Evolutionary conservation across 108 stramenopile species (phyloP).

Genomic region (Conticribra guillardii): DNA sequence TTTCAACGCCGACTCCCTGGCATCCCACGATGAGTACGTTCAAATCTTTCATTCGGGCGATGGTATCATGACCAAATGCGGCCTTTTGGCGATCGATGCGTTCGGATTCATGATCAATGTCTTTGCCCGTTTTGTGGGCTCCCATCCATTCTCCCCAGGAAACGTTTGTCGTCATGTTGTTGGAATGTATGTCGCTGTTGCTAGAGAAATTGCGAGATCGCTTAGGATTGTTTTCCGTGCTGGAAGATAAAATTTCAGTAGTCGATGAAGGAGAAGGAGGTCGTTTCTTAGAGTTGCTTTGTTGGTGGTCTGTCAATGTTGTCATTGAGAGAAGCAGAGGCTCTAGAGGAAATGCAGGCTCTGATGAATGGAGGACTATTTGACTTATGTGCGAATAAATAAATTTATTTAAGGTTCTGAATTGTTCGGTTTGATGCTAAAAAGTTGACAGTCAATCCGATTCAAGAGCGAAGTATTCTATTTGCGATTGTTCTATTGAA

Average conservation of each 20-base stretch:
- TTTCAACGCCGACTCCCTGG: constrained; percentile 73
- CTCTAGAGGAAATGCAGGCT: no score
- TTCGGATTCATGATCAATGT: constrained; percentile 55
- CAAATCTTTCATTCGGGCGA: constrained; percentile 60
- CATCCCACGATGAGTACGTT: constrained; percentile 74
- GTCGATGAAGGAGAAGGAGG: not conserved
- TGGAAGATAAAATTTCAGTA: not conserved
- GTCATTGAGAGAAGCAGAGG: not conserved
- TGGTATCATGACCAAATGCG: constrained; percentile 55
- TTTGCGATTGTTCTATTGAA: no score
- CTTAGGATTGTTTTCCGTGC: not conserved
- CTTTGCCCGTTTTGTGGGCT: constrained; percentile 44
- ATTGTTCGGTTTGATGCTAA: no score
- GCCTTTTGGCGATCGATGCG: constrained; percentile 64
- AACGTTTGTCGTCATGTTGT: constrained; percentile 1
- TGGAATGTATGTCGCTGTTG: constrained; percentile 8
- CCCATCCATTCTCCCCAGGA: constrained; percentile 58
- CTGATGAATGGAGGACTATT: no score
- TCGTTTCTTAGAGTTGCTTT: not conserved
- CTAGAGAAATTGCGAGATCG: not conserved
- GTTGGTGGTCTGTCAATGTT: not conserved
- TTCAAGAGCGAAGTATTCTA: no score
- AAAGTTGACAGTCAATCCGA: no score
- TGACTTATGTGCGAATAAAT: no score
- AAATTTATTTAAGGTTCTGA: no score